phyloP scores from a whole-genome alignment of 2,329 filamentous ascomycete genomes.

The Fusarium sp. region DNA sequence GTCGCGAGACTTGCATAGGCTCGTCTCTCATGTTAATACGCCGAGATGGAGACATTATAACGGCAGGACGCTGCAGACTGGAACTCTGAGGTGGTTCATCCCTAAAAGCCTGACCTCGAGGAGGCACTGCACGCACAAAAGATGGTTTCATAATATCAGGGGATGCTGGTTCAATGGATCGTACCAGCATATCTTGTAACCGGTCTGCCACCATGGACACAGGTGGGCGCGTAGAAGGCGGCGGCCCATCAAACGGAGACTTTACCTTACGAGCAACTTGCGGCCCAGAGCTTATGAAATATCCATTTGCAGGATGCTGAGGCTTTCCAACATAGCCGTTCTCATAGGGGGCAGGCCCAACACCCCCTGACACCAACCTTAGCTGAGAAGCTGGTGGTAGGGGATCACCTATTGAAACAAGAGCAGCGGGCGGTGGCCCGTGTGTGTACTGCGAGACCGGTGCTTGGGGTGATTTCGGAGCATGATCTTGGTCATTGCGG shows the following conservation, averaged over 20 bases:
- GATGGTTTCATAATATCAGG: constrained; percentile 51
- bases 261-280: constrained; percentile 46
- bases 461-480: constrained; percentile 27
- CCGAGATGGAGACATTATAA: constrained; percentile 35
- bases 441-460: constrained; percentile 19
- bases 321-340: constrained; percentile 47
- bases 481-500: constrained; percentile 20
- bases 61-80: constrained; percentile 37
- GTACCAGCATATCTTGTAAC: constrained; percentile 58
- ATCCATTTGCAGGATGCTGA: constrained; percentile 30
- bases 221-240: constrained; percentile 38
- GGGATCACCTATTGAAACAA: constrained; percentile 22
- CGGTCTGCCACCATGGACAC: constrained; percentile 25
- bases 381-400: constrained; percentile 35
- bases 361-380: constrained; percentile 32
- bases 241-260: constrained; percentile 34
- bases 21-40: constrained; percentile 32
- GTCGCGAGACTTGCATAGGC: constrained; percentile 25
- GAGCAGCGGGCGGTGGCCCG: constrained; percentile 13
- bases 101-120: constrained; percentile 41
- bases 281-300: constrained; percentile 29
- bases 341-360: constrained; percentile 40
- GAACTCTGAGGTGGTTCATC: constrained; percentile 34
- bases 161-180: constrained; percentile 59
- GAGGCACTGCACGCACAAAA: constrained; percentile 50